Conservation (phyloP, 2,329 filamentous ascomycete genomes). For the Botrytis cinerea region DNA sequence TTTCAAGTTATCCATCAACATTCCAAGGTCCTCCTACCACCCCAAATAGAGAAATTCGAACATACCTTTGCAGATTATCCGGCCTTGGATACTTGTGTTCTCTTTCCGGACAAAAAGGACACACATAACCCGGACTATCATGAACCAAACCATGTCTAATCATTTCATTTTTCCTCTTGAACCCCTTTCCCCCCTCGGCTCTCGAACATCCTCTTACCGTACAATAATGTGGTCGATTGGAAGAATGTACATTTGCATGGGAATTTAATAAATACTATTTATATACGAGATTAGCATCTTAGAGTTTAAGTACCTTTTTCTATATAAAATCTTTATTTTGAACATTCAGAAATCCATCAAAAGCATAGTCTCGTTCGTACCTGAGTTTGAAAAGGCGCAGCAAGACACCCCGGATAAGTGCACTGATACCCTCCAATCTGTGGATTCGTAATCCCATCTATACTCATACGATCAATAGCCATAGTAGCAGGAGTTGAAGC, state of each 20-base stretch:
- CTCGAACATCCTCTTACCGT: conserved; percentile 63
- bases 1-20: not conserved
- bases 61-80: conserved; percentile 90
- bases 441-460: conserved; percentile 59
- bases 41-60: not conserved
- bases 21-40: not conserved
- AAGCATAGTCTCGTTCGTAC: conserved; percentile 44
- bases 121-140: conserved; percentile 91
- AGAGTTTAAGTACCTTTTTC: not conserved
- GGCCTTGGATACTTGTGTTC: conserved; percentile 94
- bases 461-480: conserved; percentile 57
- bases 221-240: conserved; percentile 65
- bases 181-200: conserved; percentile 65
- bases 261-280: conserved; percentile 70
- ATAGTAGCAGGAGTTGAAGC: conserved; percentile 47
- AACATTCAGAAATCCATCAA: not conserved
- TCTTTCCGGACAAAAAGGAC: conserved; percentile 90
- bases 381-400: conserved; percentile 74
- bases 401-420: conserved; percentile 63
- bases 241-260: conserved; percentile 72
- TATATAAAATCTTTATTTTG: not conserved
- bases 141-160: conserved; percentile 83
- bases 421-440: conserved; percentile 59
- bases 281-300: conserved; percentile 23
- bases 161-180: conserved; percentile 75